Conservation (phyloP, 108 stramenopile species). For the Ochromonas danica region DNA sequence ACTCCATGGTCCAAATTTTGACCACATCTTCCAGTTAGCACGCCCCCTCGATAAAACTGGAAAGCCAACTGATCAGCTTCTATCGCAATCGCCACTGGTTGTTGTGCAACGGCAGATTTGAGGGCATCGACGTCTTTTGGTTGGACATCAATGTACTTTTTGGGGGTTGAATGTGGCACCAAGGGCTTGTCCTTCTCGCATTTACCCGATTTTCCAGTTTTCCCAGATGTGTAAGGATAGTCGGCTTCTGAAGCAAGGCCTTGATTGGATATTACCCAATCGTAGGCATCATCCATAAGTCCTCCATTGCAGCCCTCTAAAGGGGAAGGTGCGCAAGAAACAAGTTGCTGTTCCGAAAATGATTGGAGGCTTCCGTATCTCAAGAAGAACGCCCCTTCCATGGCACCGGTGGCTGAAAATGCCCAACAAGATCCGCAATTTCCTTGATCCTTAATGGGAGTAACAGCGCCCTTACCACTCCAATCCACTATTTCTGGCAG, state of each 20-base stretch:
- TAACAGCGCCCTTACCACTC: slow-evolving; percentile 71
- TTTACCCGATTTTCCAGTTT: slow-evolving; percentile 36
- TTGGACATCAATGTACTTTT: too few species aligned
- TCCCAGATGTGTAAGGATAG: slow-evolving; percentile 75
- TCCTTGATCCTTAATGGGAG: slow-evolving; percentile 85
- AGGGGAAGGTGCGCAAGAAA: slow-evolving; percentile 72
- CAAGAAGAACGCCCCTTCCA: slow-evolving; percentile 77
- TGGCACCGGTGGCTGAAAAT: slow-evolving; percentile 84
- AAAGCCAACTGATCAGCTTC: slow-evolving; percentile 49
- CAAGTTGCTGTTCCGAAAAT: slow-evolving; percentile 86
- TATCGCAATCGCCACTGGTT: slow-evolving; percentile 59
- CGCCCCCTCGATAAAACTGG: slow-evolving; percentile 52
- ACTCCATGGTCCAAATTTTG: too few species aligned
- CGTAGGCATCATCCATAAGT: slow-evolving; percentile 89
- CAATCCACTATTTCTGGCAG: slow-evolving; percentile 64
- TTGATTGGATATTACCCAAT: slow-evolving; percentile 74
- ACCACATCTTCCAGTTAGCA: too few species aligned
- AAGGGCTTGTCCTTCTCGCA: slow-evolving; percentile 64
- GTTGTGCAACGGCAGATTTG: slow-evolving; percentile 58
- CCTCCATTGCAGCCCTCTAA: slow-evolving; percentile 89
- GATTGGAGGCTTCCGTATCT: slow-evolving; percentile 66
- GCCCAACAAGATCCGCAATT: slow-evolving; percentile 89
- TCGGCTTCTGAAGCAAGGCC: slow-evolving; percentile 78
- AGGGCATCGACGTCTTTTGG: slow-evolving; percentile 67
- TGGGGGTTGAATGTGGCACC: slow-evolving; percentile 27